phyloP scores from a whole-genome alignment of 352 stramenopile species.

The Globisporangium spinosum region DNA sequence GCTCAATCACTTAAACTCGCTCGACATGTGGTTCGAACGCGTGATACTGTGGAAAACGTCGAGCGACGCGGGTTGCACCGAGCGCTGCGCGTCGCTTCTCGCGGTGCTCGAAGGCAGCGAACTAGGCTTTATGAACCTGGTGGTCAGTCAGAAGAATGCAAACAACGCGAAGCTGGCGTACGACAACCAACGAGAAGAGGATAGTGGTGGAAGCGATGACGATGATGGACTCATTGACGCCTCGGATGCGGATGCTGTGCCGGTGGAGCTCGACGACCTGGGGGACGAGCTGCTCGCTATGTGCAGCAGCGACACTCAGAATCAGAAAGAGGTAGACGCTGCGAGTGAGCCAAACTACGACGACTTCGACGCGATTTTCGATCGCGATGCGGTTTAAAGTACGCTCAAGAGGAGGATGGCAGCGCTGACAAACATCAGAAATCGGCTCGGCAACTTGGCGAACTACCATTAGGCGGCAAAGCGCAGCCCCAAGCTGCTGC shows the following conservation, averaged over 20 bases:
- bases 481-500: not conserved
- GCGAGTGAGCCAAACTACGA: not conserved
- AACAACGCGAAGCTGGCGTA: not conserved
- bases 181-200: not conserved
- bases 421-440: not conserved
- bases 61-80: not conserved
- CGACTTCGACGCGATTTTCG: constrained; percentile 15
- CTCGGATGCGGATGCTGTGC: constrained; percentile 5
- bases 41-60: constrained; percentile 30
- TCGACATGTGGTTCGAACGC: constrained; percentile 51
- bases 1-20: constrained; percentile 39
- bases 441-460: not conserved
- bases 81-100: constrained; percentile 5
- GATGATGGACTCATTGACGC: constrained; percentile 8
- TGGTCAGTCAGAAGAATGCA: not conserved
- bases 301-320: not conserved
- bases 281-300: constrained; percentile 13
- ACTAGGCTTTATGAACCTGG: not conserved
- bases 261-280: constrained; percentile 10
- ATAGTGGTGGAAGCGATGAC: not conserved
- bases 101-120: constrained; percentile 7
- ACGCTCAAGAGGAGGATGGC: not conserved
- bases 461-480: not conserved
- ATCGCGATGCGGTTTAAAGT: not conserved
- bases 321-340: not conserved